phyloP scores from a whole-genome alignment of 2,329 filamentous ascomycete species.

The Aspergillus sojae region DNA sequence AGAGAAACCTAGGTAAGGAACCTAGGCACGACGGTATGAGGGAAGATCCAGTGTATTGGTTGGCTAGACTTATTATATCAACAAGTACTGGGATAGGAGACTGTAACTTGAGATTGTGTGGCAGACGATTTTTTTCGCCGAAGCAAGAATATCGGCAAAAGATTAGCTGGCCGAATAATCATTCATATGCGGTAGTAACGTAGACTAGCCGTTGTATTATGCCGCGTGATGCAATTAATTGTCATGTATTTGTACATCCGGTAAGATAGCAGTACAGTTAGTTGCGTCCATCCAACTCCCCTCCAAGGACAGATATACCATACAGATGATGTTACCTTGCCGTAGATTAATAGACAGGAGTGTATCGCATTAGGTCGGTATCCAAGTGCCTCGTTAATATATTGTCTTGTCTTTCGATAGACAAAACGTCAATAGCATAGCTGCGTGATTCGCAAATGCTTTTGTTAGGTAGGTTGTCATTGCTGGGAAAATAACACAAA shows the following conservation, averaged over 20 bases:
- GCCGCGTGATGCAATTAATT: not conserved
- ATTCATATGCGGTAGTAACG: not conserved
- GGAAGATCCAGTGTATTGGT: too few relatives aligned
- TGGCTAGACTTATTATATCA: too few relatives aligned
- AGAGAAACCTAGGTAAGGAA: too few relatives aligned
- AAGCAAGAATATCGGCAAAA: not conserved
- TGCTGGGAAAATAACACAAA: not conserved
- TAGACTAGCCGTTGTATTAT: not conserved
- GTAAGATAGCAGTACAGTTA: not conserved
- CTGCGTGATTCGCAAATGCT: not conserved
- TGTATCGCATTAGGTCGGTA: too few relatives aligned
- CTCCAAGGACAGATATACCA: not conserved
- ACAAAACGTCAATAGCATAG: not conserved
- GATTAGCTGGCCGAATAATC: not conserved
- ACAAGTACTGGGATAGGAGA: too few relatives aligned
- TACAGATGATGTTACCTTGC: rapidly evolving
- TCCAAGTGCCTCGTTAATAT: too few relatives aligned
- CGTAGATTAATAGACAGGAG: not conserved
- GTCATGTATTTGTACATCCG: not conserved
- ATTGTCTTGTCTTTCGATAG: not conserved
- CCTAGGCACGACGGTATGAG: too few relatives aligned
- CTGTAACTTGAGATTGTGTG: not conserved
- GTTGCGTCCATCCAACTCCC: not conserved
- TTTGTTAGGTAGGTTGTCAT: not conserved
- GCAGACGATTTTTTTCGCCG: not conserved